Evolutionary conservation across 179 eudicot genomes (phyloP), one percentile per base, ranked within the genome.

Genomic region (Kewa caespitosa): DNA sequence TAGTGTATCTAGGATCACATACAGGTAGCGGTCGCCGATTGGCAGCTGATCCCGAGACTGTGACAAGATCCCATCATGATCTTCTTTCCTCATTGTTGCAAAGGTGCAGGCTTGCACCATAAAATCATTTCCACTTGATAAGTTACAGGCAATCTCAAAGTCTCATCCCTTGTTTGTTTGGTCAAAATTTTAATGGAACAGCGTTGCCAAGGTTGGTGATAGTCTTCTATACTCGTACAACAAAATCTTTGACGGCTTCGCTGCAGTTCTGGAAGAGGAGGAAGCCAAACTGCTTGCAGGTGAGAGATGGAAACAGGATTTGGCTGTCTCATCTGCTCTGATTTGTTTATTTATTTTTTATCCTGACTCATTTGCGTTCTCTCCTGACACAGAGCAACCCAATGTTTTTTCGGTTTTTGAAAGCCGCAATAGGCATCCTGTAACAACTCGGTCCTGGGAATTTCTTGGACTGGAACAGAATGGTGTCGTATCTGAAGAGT

Each of bases 371-470:
- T 31, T 31, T n/a, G 0, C 34, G 30, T 23, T 69, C 2, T 52
- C 23, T 32, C 14, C 48, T 55, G 18, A 12, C 43, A 27, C 60
- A 89, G 93, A 77, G 67, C 85, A 85, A 78, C 90, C 91, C 0
- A 52, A 69, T 33, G 94, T 88, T 23, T 70, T 87, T 4, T 82
- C 90, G 4, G 84, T 88, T 15, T 75, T 90, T 54, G 38, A 42
- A 74, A 75, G 80, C 63, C 37, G 42, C 75, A 70, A 36, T 0
- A 73, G 46, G 27, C 38, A 81, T 22, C 42, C 84, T 42, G 86
- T 85, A 81, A 90, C 94, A 41, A 85, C 91, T 7, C 80, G 75
- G 31, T 86, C 96, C 22, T 86, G 91, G 90, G 82, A 78, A 36
- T 90, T 89, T 42, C 46, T 89, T 14, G 54, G 34, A 50, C 41